Evolutionary conservation across 1,139 yeast genomes (phyloP), one percentile per base, ranked within the genome.

Genomic region (Saccharomyces hybrid): DNA sequence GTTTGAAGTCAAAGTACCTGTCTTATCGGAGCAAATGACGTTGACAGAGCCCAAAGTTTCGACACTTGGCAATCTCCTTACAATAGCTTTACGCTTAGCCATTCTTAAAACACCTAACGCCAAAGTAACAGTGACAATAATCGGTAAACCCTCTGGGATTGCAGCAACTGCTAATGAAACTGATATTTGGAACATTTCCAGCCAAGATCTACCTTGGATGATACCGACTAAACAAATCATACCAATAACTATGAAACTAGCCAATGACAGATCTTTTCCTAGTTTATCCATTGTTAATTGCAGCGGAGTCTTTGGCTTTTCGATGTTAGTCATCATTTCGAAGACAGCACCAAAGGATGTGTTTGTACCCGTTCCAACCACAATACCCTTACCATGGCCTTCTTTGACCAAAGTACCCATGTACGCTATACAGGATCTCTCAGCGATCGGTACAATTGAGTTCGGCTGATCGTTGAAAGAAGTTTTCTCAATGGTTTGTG

Each of bases 161-260:
- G 98, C 98, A 50, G 99, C 99, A 13, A 93, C 98, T 0, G 98
- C 98, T 59, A 93, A 77, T 2, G 97, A 89, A 9, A 93, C 98
- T 1, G 97, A 88, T 57, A 93, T 90, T 69, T 93, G 97, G 73
- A 93, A 91, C 97, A 93, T 93, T 60, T 91, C 98, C 57, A 93
- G 77, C 96, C 97, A 89, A 8, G 88, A 79, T 59, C 95, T 85
- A 52, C 98, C 98, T 74, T 91, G 96, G 51, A 88, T 55, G 25
- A 93, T 78, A 55, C 98, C 99, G 62, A 91, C 78, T 31, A 91
- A 66, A 65, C 96, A 90, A 66, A 93, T 93, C 27, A 87, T 69
- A 48, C 96, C 96, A 72, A 93, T 93, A 14, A 91, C 84, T 32
- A 77, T 80, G 73, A 93, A 91, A 72, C 95, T 85, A 67, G 88